Conservation (phyloP, 371 early-diverging fungal genomes). For the Circinella umbellata region DNA sequence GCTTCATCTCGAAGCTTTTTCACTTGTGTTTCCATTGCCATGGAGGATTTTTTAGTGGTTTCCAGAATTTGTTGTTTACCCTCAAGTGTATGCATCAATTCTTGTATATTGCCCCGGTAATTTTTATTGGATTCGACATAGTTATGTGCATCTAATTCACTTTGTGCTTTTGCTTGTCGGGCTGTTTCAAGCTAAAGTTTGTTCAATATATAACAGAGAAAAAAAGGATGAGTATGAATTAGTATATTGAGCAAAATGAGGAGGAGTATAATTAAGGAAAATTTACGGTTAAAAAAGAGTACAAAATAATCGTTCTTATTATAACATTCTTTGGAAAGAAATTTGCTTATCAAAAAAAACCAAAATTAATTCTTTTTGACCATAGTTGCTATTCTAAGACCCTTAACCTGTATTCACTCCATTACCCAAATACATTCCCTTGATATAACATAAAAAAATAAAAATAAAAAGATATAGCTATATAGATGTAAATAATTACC, state of each 20-base stretch:
- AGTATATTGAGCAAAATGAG: too few relatives aligned
- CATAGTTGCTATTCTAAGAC: too few relatives aligned
- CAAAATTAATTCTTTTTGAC: too few relatives aligned
- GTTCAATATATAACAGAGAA: too few relatives aligned
- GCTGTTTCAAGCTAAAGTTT: conserved; percentile 40
- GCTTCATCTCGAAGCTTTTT: conserved; percentile 53
- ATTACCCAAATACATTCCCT: too few relatives aligned
- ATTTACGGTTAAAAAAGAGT: too few relatives aligned
- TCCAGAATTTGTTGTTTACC: conserved; percentile 47
- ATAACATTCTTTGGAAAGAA: too few relatives aligned
- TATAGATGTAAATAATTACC: conserved; percentile 23
- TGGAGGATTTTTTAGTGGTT: conserved; percentile 40
- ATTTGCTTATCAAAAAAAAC: too few relatives aligned
- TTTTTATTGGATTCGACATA: conserved; percentile 39
- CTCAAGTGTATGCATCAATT: conserved; percentile 45
- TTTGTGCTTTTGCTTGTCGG: conserved; percentile 34
- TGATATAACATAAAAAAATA: neutral
- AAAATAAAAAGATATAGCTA: neutral
- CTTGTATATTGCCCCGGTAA: conserved; percentile 37
- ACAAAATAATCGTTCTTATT: too few relatives aligned
- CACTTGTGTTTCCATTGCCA: conserved; percentile 42
- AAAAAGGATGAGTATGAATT: too few relatives aligned
- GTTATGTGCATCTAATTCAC: conserved; percentile 30
- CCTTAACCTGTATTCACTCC: too few relatives aligned
- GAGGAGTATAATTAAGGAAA: too few relatives aligned